Evolutionary conservation across 345 rosid genomes (phyloP), one percentile per base, ranked within the genome.

Genomic region (Lenwebbia sp.): DNA sequence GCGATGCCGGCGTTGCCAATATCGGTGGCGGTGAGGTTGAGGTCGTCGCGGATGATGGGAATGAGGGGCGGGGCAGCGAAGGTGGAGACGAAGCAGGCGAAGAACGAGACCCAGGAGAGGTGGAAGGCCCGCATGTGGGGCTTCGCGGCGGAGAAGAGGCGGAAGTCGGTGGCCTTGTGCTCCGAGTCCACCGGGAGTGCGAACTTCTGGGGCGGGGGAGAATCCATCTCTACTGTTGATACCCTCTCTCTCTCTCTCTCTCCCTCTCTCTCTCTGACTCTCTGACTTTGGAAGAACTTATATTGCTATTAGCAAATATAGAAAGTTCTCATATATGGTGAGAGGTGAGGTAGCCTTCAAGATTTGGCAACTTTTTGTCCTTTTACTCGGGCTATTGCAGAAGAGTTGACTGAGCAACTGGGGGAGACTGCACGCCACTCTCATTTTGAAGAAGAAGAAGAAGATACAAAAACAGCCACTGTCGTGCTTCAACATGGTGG

Each of bases 71-170:
- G 98, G 62, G 97, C 96, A 3, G 98, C 98, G 82, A 96, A 96
- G 51, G 95, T 93, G 85, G 99, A 95, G 25, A 96, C 96, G 56
- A 96, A 96, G 60, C 98, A 95, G 26, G 97, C 74, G 83, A 96
- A 94, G 91, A 95, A 96, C 33, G 97, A 96, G 3, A 95, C 60
- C 99, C 99, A 96, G 2, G 98, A 94, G 51, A 96, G 93, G 84
- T 96, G 97, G 85, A 96, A 95, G 41, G 99, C 94, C 83, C 96
- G 86, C 99, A 95, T 96, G 88, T 96, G 99, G 8, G 98, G 98
- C 41, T 87, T 92, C 14, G 96, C 93, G 6, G 87, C n/a, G 6
- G 99, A 96, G 86, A 94, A 92, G 41, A 95, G 85, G 1, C 93
- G 92, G 89, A 96, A 94, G 65, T 89, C 93, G 41, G 94, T 95